Base-by-base conservation (phyloP, 495 filamentous ascomycete genomes). In the Penicillium egyptiacum region DNA sequence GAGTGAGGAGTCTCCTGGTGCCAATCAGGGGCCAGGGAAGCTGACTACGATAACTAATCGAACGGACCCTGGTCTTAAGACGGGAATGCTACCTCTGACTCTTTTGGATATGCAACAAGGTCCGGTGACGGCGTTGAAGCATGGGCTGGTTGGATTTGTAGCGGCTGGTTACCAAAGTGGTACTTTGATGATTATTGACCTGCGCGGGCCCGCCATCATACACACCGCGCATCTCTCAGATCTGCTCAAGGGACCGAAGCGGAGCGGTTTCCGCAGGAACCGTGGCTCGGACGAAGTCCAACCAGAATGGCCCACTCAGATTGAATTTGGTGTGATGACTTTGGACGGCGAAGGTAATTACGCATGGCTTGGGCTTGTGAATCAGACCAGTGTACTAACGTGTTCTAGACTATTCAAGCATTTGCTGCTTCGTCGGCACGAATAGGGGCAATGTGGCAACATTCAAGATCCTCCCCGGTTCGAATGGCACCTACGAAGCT, bases 241-340 rank as follows among this genome's bases (percentile, higher is more conserved):
- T 3, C 82, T 96, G 23, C 67, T 77, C 33, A 90, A 89, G 66
- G 71, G 78, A 6, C 68, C 86, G 48, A 96, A 90, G 69, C 82
- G 86, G 11, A 74, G 81, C 28, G 89, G 88, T 52, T 86, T 96
- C 61, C 71, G 78, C 30, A 79, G 77, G 60, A 68, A 70, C 46
- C 81, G 78, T 50, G 73, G 72, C 17, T 69, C 81, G 28, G 70
- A 70, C 4, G 67, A 76, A 4, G n/a, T 61, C 55, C 70, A 82
- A 50, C 65, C 72, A 25, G 93, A 95, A 66, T 96, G 85, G 85
- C 84, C 85, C 28, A 90, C 86, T 7, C 76, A 72, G 39, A 80
- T 97, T 11, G 89, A 96, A 70, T 98, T 98, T 76, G 91, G 89
- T 56, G 90, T 97, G 28, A 87, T 98, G 85, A 94, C 88, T 12